Percentiles rank a stretch among this genome's conserved stretches.
Conservation (phyloP, 495 filamentous ascomycete genomes). For the Delitschia confertaspora region DNA sequence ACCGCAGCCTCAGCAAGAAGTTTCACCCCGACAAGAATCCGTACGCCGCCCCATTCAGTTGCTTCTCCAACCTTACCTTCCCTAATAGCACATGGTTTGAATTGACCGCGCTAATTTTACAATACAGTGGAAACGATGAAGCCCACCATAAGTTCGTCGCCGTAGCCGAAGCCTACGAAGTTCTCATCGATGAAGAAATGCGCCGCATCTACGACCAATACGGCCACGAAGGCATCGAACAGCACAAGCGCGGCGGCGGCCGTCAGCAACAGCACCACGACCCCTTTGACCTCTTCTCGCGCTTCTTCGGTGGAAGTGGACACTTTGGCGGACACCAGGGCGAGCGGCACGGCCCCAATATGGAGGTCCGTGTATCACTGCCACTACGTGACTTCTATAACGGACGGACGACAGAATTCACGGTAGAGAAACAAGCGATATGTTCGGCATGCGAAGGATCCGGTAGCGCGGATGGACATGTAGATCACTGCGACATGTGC, state of each 20-base stretch:
- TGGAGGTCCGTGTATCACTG: conserved; percentile 79
- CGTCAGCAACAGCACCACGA: conserved; percentile 58
- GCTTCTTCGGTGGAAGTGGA: conserved; percentile 90
- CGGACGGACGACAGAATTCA: conserved; percentile 73
- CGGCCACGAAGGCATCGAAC: conserved; percentile 81
- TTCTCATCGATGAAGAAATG: conserved; percentile 69
- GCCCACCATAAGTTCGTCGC: conserved; percentile 91
- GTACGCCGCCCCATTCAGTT: conserved; percentile 43
- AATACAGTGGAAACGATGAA: conserved; percentile 56
- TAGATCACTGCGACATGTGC: conserved; percentile 69
- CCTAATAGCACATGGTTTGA: conserved; percentile 11
- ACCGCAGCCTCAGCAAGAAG: conserved; percentile 86
- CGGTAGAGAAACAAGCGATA: conserved; percentile 87
- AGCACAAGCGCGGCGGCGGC: conserved; percentile 65
- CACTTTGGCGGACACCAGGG: conserved; percentile 68
- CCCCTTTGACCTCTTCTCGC: conserved; percentile 93
- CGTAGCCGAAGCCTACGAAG: conserved; percentile 93
- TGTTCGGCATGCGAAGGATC: conserved; percentile 88
- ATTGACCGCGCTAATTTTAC: neutral
- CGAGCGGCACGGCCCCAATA: conserved; percentile 76
- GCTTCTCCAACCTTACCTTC: conserved; percentile 4
- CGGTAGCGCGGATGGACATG: conserved; percentile 70
- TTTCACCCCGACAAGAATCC: conserved; percentile 98
- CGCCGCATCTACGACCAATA: conserved; percentile 94
- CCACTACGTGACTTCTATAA: conserved; percentile 91